Conservation (phyloP, 1,284 basidiomycete genomes). For the Cutaneotrichosporon cavernicola region DNA sequence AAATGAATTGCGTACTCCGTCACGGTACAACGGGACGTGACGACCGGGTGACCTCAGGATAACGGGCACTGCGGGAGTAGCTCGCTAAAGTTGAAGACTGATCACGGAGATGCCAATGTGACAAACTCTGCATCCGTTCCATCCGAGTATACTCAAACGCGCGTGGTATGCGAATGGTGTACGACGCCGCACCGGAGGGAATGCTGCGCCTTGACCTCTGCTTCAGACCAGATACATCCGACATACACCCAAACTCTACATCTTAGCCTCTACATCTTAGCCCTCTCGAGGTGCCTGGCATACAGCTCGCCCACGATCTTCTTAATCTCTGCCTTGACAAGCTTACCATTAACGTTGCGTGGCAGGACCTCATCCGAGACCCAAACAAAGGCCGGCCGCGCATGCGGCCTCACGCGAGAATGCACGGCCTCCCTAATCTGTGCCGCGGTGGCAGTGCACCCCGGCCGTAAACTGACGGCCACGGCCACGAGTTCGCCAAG, state of each 20-base stretch:
- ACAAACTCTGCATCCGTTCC: too few relatives aligned
- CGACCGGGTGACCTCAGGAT: too few relatives aligned
- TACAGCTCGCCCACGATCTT: slow-evolving; percentile 21
- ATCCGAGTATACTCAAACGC: too few relatives aligned
- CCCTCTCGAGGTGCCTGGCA: slow-evolving; percentile 12
- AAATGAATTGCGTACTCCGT: too few relatives aligned
- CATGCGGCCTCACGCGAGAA: slow-evolving; percentile 17
- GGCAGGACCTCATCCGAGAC: slow-evolving; percentile 4
- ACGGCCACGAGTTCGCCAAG: slow-evolving; percentile 46
- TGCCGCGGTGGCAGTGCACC: slow-evolving; percentile 12
- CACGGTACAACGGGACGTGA: too few relatives aligned
- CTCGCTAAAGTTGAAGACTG: too few relatives aligned
- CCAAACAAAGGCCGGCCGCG: slow-evolving; percentile 19
- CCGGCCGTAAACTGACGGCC: slow-evolving; percentile 32
- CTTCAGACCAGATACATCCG: too few relatives aligned
- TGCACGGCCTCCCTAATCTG: slow-evolving; percentile 8
- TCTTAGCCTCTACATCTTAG: slow-evolving; percentile 18
- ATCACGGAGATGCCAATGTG: too few relatives aligned
- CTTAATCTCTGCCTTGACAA: slow-evolving; percentile 19
- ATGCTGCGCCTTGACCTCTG: too few relatives aligned
- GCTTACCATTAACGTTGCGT: slow-evolving; percentile 24
- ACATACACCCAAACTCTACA: not conserved
- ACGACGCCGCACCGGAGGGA: too few relatives aligned
- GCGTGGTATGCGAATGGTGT: too few relatives aligned
- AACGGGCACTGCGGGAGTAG: too few relatives aligned